These are phyloP conservation scores for Clonostachys byssicola DNA, from an alignment of 2,329 filamentous ascomycete species.

Conservation along the genomic window DNA sequence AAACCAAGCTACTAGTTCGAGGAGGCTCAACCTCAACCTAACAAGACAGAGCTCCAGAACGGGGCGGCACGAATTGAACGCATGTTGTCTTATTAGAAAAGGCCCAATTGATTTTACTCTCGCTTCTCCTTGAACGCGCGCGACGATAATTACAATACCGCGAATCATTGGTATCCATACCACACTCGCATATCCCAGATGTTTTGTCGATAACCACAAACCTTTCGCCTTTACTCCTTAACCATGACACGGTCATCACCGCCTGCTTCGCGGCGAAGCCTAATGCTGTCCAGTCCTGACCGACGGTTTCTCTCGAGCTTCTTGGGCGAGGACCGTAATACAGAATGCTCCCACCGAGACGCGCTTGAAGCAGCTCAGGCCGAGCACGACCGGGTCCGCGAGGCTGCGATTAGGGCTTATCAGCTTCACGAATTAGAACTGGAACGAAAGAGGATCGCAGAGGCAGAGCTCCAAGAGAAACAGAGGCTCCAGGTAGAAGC, in stretches of 20 bases:
- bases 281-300: constrained; percentile 34
- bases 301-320: constrained; percentile 51
- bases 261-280: constrained; percentile 20
- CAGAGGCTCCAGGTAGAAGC: constrained; percentile 40
- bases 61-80: too few species aligned
- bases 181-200: too few species aligned
- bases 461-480: constrained; percentile 39
- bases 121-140: too few species aligned
- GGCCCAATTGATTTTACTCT: too few species aligned
- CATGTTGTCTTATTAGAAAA: too few species aligned
- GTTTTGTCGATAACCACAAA: too few species aligned
- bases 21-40: too few species aligned
- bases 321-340: constrained; percentile 58
- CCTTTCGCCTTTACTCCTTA: neutral
- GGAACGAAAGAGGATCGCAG: constrained; percentile 34
- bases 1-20: too few species aligned
- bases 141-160: too few species aligned
- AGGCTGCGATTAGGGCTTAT: constrained; percentile 42
- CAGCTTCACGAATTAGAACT: constrained; percentile 41
- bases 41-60: too few species aligned
- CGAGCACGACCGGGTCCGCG: constrained; percentile 62
- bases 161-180: too few species aligned
- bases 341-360: constrained; percentile 57
- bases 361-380: constrained; percentile 62
- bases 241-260: constrained; percentile 40